A percentile compares a stretch with the other conserved stretches of the same genome.
phyloP scores from a whole-genome alignment of 2,329 filamentous ascomycete genomes.

The Trichoderma sp. region DNA sequence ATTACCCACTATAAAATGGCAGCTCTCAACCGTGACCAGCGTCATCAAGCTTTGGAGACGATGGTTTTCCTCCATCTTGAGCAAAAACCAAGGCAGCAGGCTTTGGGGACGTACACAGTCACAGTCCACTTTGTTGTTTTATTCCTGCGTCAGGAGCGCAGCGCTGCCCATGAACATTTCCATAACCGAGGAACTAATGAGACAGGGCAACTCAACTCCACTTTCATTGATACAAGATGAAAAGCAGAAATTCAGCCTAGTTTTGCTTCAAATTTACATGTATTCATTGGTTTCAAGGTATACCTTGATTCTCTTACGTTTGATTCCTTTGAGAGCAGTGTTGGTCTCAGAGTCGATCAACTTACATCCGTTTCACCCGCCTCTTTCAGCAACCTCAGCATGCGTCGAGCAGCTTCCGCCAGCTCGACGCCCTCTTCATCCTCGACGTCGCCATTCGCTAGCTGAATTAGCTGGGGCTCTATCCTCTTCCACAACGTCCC shows the following conservation, averaged over 20 bases:
- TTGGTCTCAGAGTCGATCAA: not conserved
- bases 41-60: not conserved
- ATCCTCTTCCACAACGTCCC: constrained; percentile 8
- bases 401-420: not conserved
- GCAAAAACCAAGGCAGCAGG: not conserved
- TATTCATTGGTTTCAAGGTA: not conserved
- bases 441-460: not conserved
- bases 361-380: not conserved
- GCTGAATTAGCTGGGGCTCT: not conserved
- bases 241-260: not conserved
- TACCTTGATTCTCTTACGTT: not conserved
- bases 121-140: not conserved
- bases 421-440: not conserved
- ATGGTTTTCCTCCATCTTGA: not conserved
- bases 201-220: not conserved
- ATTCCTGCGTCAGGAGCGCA: not conserved
- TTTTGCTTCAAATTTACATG: not conserved
- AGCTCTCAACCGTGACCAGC: too few species aligned
- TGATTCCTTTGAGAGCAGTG: not conserved
- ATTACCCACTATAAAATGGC: not conserved
- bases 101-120: not conserved
- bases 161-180: not conserved
- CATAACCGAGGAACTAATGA: not conserved
- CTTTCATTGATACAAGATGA: not conserved
- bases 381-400: not conserved